Base-by-base conservation (phyloP, 129 eudicot species). In the Chrysanthemum lavandulifolium region DNA sequence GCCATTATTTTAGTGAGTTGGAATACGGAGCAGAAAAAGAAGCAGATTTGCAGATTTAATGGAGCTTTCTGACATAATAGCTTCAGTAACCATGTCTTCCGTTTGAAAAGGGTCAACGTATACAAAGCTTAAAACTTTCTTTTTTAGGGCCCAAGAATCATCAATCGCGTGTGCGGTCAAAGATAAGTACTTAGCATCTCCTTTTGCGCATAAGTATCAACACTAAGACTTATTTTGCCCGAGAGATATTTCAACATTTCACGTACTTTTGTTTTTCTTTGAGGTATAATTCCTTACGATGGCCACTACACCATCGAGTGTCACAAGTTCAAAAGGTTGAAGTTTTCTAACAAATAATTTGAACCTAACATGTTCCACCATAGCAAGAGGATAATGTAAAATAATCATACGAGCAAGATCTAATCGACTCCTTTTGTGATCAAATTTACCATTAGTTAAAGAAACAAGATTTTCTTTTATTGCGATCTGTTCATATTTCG, bases 401-500 rank as follows among this genome's bases (percentile, higher is more conserved):
- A 90, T 90, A 48, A 93, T 90, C 98, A 93, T 90, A 5, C 98
- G 84, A 13, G 98, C 97, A 72, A 93, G 97, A 82, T 89, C 92
- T 14, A 80, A 77, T 43, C 87, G 88, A 61, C 97, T 87, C 57
- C 92, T 74, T 63, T 79, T 83, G 65, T 87, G 77, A 83, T 89
- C 97, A 79, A 93, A 89, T 61, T 76, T 77, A 43, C 74, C 54
- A 29, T 52, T 68, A 3, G 80, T 71, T 56, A 70, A n/a, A 65
- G 68, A 76, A 58, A 67, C 59, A 8, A 75, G 63, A 11, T 80
- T 81, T 40, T 83, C 98, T 68, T 68, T 85, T n/a, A 80, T 36
- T 12, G 72, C 83, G 59, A 72, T 87, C 68, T 78, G 85, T 10
- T 84, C 95, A 27, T 74, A 82, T 66, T 74, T 84, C 14, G 91